Conservation (phyloP, 768 basidiomycete species). For the Obba rivulosa region DNA sequence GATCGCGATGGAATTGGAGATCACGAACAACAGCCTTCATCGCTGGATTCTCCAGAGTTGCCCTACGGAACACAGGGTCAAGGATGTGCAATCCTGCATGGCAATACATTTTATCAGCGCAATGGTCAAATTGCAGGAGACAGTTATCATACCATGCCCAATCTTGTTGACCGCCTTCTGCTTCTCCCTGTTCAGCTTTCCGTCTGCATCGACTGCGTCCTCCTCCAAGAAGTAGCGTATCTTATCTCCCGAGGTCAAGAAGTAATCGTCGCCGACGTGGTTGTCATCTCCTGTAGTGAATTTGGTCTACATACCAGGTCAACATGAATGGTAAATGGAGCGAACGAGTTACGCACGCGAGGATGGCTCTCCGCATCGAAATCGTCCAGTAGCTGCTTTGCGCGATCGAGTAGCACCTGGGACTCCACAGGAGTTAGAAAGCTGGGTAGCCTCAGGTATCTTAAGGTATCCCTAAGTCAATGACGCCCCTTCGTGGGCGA, state of each 20-base stretch:
- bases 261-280: slow-evolving; percentile 91
- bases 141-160: slow-evolving; percentile 59
- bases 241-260: slow-evolving; percentile 88
- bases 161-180: slow-evolving; percentile 91
- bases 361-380: slow-evolving; percentile 81
- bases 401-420: slow-evolving; percentile 55
- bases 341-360: slow-evolving; percentile 39
- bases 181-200: slow-evolving; percentile 68
- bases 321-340: not conserved
- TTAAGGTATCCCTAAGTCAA: slow-evolving; percentile 22
- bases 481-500: not conserved
- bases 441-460: slow-evolving; percentile 72
- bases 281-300: slow-evolving; percentile 79
- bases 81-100: slow-evolving; percentile 76
- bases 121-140: not conserved
- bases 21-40: slow-evolving; percentile 69
- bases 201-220: slow-evolving; percentile 66
- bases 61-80: slow-evolving; percentile 73
- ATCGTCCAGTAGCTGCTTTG: slow-evolving; percentile 70
- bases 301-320: slow-evolving; percentile 57
- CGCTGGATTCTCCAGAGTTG: slow-evolving; percentile 75
- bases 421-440: slow-evolving; percentile 66
- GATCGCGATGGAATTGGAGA: slow-evolving; percentile 79
- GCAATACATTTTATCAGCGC: not conserved
- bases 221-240: slow-evolving; percentile 94